Base-by-base conservation (phyloP, 2,329 filamentous ascomycete genomes). In the Ascocoryne sarcoides region DNA sequence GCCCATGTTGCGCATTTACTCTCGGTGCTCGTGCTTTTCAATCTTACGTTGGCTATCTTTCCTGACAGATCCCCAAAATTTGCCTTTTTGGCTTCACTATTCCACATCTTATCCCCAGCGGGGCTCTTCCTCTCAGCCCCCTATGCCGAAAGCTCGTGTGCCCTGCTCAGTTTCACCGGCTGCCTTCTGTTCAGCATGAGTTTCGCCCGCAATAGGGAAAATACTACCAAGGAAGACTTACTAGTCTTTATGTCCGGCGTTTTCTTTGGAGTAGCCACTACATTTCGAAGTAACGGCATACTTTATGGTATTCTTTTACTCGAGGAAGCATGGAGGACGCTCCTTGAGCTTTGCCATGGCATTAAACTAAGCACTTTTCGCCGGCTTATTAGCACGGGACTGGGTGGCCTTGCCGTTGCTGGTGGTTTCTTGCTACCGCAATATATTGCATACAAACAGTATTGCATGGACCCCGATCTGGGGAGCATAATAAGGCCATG, bases 61-160 rank as follows among this genome's bases (percentile, higher is more conserved):
- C 61, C 62, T 12, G 56, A 68, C 44, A 54, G 53, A n/a, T 33
- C 36, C 19, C 40, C 40, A 60, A 59, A 10, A n/a, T 60, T 82
- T 30, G 73, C 85, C 2, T 79, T 90, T 46, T 58, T 83, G 16
- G 72, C 86, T 7, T 77, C 86, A 3, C 65, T 74, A 12, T 66
- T 96, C 36, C 87, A 96, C 60, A 73, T 94, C 40, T 57, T 96
- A 36, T 92, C 85, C 0, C 90, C 92, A 0, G 92, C 84, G 0
- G 90, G 90, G 1, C 64, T 95, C 2, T 96, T 98, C 58, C 73
- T 98, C 14, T 89, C 83, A 0, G 82, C 89, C 0, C 87, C 90
- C 0, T 94, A 92, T 60, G 73, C 78, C 8, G 92, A 98, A 65
- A 78, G 83, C 47, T 61, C 81, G 0, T 95, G 88, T 61, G 79